phyloP scores from a whole-genome alignment of 768 basidiomycete genomes.

The Russula brevipes region DNA sequence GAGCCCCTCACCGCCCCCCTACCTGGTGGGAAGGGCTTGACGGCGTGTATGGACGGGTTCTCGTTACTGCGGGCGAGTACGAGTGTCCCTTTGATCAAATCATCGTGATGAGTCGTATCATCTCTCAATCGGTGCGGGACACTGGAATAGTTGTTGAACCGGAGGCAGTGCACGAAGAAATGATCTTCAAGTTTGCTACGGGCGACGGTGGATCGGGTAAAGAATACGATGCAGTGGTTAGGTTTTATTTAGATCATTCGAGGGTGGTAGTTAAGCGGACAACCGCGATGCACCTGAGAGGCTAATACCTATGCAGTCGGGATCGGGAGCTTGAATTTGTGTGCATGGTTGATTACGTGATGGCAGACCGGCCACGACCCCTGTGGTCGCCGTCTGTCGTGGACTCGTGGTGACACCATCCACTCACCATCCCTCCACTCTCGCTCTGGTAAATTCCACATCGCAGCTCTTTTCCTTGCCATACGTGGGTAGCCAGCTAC shows the following conservation, averaged over 20 bases:
- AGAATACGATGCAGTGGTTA: neutral
- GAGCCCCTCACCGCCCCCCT: neutral
- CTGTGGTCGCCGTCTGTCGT: too few relatives aligned
- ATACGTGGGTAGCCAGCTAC: too few relatives aligned
- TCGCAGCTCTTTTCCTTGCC: too few relatives aligned
- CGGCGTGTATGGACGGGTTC: neutral
- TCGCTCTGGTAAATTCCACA: too few relatives aligned
- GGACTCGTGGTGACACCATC: too few relatives aligned
- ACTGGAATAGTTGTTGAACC: neutral
- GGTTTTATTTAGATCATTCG: neutral
- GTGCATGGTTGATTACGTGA: too few relatives aligned
- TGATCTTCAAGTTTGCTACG: conserved; percentile 1
- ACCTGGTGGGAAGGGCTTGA: conserved; percentile 10
- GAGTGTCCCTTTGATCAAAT: conserved; percentile 3
- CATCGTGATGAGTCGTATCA: neutral
- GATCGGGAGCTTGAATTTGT: too few relatives aligned
- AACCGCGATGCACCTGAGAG: neutral
- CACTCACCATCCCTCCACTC: too few relatives aligned
- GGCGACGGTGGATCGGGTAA: conserved; percentile 2
- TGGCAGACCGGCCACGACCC: too few relatives aligned
- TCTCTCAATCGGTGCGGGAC: neutral
- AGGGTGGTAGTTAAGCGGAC: neutral
- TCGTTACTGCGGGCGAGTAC: neutral
- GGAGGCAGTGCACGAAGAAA: neutral
- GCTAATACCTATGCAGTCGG: neutral